phyloP scores from a whole-genome alignment of 192 early-diverging fungal genomes.

The Chytriomyces sp. region DNA sequence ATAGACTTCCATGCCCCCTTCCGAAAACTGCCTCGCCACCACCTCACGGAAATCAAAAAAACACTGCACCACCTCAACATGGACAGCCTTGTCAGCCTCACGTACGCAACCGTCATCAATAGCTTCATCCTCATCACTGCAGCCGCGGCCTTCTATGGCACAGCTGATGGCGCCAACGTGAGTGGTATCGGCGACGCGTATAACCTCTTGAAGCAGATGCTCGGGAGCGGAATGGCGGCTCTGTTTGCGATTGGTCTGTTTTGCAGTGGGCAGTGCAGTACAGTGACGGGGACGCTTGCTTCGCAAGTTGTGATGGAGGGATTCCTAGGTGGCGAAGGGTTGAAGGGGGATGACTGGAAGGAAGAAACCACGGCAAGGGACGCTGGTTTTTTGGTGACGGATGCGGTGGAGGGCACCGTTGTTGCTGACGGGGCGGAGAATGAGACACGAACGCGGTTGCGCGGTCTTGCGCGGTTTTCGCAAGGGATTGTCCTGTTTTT shows the following conservation, averaged over 20 bases:
- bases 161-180: slow-evolving; percentile 42
- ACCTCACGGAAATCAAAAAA: background rate
- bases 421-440: too few relatives aligned
- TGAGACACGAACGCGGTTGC: background rate
- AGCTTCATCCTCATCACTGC: slow-evolving; percentile 71
- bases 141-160: slow-evolving; percentile 65
- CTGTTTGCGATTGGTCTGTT: slow-evolving; percentile 71
- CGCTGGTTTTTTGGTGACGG: background rate
- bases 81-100: slow-evolving; percentile 40
- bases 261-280: slow-evolving; percentile 68
- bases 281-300: slow-evolving; percentile 73
- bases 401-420: background rate
- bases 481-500: slow-evolving; percentile 23
- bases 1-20: too few relatives aligned
- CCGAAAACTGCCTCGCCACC: background rate
- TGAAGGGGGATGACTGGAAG: background rate
- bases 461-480: slow-evolving; percentile 24
- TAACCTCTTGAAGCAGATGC: slow-evolving; percentile 53
- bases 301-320: slow-evolving; percentile 76
- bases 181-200: slow-evolving; percentile 48
- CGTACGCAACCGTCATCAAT: slow-evolving; percentile 69
- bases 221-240: slow-evolving; percentile 37
- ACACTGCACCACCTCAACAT: slow-evolving; percentile 19
- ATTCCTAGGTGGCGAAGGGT: slow-evolving; percentile 53
- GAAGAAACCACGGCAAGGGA: background rate